These are phyloP conservation scores for Coemansia sp. DNA, from an alignment of 192 early-diverging fungal species.

Conservation along the genomic window DNA sequence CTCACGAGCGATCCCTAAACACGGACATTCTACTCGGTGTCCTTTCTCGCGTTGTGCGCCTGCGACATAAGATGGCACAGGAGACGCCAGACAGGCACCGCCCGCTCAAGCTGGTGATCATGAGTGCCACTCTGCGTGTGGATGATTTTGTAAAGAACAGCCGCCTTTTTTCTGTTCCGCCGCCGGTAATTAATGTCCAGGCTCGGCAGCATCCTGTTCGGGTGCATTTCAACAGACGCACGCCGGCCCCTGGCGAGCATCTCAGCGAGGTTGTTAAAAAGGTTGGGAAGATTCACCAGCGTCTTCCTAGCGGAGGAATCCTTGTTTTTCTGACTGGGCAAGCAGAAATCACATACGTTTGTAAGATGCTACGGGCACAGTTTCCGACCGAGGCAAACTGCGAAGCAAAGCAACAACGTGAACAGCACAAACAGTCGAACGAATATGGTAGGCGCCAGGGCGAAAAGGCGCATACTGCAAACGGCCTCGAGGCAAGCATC, in stretches of 20 bases:
- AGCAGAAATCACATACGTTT: conserved; percentile 82
- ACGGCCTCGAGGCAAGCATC: conserved; percentile 47
- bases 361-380: conserved; percentile 70
- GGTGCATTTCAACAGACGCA: conserved; percentile 91
- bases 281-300: conserved; percentile 88
- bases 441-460: conserved; percentile 9
- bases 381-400: conserved; percentile 59
- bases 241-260: conserved; percentile 80
- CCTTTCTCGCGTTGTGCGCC: conserved; percentile 80
- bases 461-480: conserved; percentile 21
- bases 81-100: conserved; percentile 47
- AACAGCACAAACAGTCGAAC: conserved; percentile 19
- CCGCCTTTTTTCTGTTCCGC: conserved; percentile 69
- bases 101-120: conserved; percentile 93
- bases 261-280: conserved; percentile 87
- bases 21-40: conserved; percentile 99
- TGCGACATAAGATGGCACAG: conserved; percentile 64
- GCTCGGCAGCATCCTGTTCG: conserved; percentile 86
- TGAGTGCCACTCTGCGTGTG: conserved; percentile 97
- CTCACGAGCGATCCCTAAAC: conserved; percentile 96
- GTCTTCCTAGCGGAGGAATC: conserved; percentile 91
- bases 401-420: conserved; percentile 8
- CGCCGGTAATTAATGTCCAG: conserved; percentile 90
- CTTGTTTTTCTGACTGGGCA: conserved; percentile 96
- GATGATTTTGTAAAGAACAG: conserved; percentile 91